Conservation (phyloP, 768 basidiomycete genomes). For the Daedalea quercina region DNA sequence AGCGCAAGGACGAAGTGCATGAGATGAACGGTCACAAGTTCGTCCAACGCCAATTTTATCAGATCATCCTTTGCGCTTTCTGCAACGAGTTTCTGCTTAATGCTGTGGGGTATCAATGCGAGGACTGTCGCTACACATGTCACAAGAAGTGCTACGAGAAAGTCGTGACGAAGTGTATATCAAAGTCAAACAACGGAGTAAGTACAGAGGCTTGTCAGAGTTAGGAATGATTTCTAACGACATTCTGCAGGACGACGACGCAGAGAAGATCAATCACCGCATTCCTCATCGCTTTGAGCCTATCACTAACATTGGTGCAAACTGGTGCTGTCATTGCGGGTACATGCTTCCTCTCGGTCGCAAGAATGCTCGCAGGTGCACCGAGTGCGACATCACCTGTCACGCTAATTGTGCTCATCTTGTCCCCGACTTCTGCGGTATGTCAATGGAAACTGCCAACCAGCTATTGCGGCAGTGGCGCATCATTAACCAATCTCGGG, state of each 20-base stretch:
- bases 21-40: constrained; percentile 99
- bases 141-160: constrained; percentile 99
- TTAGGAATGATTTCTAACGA: not conserved
- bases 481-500: constrained; percentile 76
- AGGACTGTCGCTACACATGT: constrained; percentile 97
- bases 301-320: constrained; percentile 93
- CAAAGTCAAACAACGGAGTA: constrained; percentile 92
- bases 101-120: constrained; percentile 97
- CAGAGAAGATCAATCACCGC: constrained; percentile 98
- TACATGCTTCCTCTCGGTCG: constrained; percentile 96
- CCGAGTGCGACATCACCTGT: constrained; percentile 94
- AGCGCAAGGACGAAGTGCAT: constrained; percentile 96
- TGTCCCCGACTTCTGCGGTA: constrained; percentile 98
- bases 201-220: constrained; percentile 24
- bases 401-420: constrained; percentile 97
- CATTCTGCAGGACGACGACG: constrained; percentile 75
- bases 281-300: constrained; percentile 98
- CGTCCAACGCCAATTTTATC: constrained; percentile 94
- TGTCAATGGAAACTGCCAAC: constrained; percentile 99
- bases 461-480: constrained; percentile 84
- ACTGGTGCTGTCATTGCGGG: constrained; percentile 99
- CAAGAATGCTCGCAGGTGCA: constrained; percentile 93
- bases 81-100: constrained; percentile 98
- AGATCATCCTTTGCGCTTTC: constrained; percentile 96
- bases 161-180: constrained; percentile 98